Percentiles rank a stretch among this genome's conserved stretches.
phyloP scores from a whole-genome alignment of 2,329 filamentous ascomycete genomes.

The Elsinoe perseae region DNA sequence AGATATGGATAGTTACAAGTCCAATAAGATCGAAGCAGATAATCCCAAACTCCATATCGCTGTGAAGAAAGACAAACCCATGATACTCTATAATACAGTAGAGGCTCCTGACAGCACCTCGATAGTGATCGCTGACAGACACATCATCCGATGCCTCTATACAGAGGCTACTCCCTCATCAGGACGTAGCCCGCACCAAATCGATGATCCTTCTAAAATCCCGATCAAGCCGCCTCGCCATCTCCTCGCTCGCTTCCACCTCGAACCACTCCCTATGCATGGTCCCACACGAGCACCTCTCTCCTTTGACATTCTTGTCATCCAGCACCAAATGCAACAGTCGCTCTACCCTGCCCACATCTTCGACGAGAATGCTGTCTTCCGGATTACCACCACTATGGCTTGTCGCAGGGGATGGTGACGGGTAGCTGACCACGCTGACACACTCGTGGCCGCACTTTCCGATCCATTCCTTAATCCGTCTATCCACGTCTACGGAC shows the following conservation, averaged over 20 bases:
- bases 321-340: slow-evolving; percentile 84
- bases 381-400: neutral
- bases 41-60: no score
- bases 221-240: slow-evolving; percentile 60
- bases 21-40: no score
- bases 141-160: no score
- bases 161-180: no score
- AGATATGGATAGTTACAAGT: neutral
- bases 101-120: no score
- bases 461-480: slow-evolving; percentile 83
- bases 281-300: slow-evolving; percentile 69
- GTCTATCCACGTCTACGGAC: slow-evolving; percentile 73
- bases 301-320: slow-evolving; percentile 48
- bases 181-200: neutral
- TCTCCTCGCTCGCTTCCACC: slow-evolving; percentile 64
- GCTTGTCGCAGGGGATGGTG: neutral
- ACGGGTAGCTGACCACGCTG: slow-evolving; percentile 66
- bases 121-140: no score
- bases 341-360: slow-evolving; percentile 79
- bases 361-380: slow-evolving; percentile 49
- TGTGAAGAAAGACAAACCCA: no score
- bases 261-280: slow-evolving; percentile 95
- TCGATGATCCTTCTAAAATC: neutral
- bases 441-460: slow-evolving; percentile 79
- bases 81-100: no score